phyloP scores from a whole-genome alignment of 768 basidiomycete species.

The Tulasnella sp. region DNA sequence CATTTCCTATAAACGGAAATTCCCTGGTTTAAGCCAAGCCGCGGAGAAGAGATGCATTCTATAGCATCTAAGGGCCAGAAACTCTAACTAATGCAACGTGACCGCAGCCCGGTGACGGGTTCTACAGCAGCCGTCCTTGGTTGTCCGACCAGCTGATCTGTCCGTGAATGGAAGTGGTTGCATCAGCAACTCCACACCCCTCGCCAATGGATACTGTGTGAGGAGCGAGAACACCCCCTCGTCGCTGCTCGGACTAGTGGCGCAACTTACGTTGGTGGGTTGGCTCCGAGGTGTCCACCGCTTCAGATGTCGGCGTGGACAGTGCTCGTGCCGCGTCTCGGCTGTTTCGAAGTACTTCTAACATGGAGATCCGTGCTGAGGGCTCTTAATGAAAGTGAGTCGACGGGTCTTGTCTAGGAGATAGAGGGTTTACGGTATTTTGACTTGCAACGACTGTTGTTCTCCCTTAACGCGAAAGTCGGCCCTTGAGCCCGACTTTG shows the following conservation, averaged over 20 bases:
- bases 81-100: not conserved
- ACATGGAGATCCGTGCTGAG: not conserved
- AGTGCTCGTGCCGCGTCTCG: not conserved
- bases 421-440: conserved; percentile 5
- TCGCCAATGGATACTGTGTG: not conserved
- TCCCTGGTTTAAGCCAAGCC: not conserved
- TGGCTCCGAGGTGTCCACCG: conserved; percentile 1
- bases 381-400: not conserved
- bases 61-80: not conserved
- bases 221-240: not conserved
- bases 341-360: conserved; percentile 6
- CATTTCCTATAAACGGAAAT: not conserved
- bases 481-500: not conserved
- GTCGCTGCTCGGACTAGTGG: not conserved
- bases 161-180: not conserved
- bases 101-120: not conserved
- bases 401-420: not conserved
- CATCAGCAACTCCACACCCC: not conserved
- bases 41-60: not conserved
- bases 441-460: not conserved
- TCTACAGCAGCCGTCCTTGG: not conserved
- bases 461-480: not conserved
- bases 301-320: not conserved
- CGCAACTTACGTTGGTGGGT: not conserved
- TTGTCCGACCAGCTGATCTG: not conserved